Base-by-base conservation (phyloP, 495 filamentous ascomycete genomes). In the Friedmanniomyces endolithicus region DNA sequence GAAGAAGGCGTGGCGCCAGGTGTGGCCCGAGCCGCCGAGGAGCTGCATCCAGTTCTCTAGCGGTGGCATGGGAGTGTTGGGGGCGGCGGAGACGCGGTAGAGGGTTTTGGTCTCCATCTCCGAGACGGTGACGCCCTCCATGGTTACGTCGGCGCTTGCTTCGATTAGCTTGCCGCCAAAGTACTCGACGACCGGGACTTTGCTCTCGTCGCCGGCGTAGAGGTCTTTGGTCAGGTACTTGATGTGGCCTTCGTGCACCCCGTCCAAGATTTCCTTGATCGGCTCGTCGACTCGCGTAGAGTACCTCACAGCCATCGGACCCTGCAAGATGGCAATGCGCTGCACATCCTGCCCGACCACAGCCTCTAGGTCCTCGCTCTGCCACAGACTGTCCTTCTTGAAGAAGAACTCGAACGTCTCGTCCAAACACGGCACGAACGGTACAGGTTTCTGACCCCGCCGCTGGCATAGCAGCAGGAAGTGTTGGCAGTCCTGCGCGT, bases 331-430 rank as follows among this genome's bases (percentile, higher is more conserved):
- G 74, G 88, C 95, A 7, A 87, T 90, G 53, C 92, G 78, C 40
- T 87, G 89, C 51, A 96, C 92, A 70, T 98, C 92, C 70, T 96
- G 90, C 59, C 75, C 90, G 48, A 96, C 87, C 62, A 98, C 92
- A 34, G 92, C 92, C 58, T 88, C 90, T 12, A 98, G 78, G 65
- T 97, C 90, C 70, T 98, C 92, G 0, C 90, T 95, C 70, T 98
- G 92, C 92, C 92, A 98, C 25, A 98, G 80, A n/a, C 90, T 96
- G 70, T 98, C 92, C 72, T 98, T 98, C 82, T 98, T 98, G 82
- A 98, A 97, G 74, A 84, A 98, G 69, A 88, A 94, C 68, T 96
- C 92, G 48, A 98, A 96, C 60, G 86, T 90, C 52, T 94, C 90
- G 67, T 98, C 92, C 27, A 98, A 76, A 3, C 82, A 75, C 12